phyloP scores from a whole-genome alignment of 495 filamentous ascomycete species.

The Lichenothelia convexa region DNA sequence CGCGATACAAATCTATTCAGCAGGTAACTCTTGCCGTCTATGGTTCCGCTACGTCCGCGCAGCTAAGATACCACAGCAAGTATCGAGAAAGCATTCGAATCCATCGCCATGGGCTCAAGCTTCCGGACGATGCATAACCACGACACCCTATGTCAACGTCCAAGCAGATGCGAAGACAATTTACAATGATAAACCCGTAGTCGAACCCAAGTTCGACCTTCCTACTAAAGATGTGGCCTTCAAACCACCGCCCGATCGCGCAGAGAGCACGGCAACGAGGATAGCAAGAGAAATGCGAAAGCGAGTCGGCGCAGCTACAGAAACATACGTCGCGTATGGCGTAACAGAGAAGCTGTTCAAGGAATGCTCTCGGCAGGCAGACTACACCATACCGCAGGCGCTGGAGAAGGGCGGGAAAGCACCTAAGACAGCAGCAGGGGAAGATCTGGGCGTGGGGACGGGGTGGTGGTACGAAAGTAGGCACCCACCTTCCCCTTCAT shows the following conservation, averaged over 20 bases:
- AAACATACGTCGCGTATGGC: slow-evolving; percentile 59
- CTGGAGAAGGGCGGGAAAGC: slow-evolving; percentile 22
- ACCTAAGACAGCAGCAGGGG: slow-evolving; percentile 47
- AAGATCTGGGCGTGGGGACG: slow-evolving; percentile 56
- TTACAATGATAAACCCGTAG: background rate
- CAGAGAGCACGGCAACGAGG: background rate
- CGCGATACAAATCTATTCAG: background rate
- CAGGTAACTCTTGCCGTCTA: background rate
- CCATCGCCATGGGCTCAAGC: background rate
- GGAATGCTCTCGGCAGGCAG: slow-evolving; percentile 55
- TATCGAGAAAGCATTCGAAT: background rate
- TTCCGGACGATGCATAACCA: background rate
- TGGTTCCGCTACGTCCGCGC: background rate
- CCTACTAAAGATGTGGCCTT: background rate
- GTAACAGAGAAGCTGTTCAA: slow-evolving; percentile 63
- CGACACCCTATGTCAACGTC: background rate
- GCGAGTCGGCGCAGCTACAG: slow-evolving; percentile 8
- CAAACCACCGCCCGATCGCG: background rate
- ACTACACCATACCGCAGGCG: slow-evolving; percentile 36
- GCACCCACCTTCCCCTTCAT: slow-evolving; percentile 11
- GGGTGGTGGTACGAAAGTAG: slow-evolving; percentile 74
- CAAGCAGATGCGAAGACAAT: background rate
- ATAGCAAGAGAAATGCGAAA: background rate
- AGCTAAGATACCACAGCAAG: background rate
- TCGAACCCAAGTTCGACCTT: background rate